phyloP scores from a whole-genome alignment of 108 stramenopile genomes.

The Phaeodactylum tricornutum region DNA sequence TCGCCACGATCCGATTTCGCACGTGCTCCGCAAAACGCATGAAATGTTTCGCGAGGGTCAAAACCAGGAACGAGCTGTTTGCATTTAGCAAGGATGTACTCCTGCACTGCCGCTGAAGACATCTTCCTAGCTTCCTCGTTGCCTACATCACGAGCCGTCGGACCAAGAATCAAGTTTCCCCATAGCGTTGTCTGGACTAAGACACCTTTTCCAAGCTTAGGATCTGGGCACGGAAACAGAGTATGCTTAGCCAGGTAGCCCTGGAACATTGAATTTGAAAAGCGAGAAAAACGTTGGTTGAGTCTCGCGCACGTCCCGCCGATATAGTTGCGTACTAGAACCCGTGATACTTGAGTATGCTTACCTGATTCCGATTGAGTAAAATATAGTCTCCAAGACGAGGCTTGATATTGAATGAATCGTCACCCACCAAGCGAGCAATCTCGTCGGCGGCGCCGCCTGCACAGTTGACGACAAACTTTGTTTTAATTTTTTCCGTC shows the following conservation, averaged over 20 bases:
- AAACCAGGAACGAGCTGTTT: constrained; percentile 52
- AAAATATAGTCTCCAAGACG: constrained; percentile 66
- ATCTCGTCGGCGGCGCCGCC: constrained; percentile 62
- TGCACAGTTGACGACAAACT: constrained; percentile 67
- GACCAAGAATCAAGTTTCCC: constrained; percentile 73
- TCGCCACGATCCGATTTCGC: constrained; percentile 60
- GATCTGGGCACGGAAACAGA: constrained; percentile 76
- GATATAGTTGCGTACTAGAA: background rate
- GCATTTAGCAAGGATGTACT: constrained; percentile 73
- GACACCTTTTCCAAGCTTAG: constrained; percentile 70
- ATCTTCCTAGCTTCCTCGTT: constrained; percentile 35
- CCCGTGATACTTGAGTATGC: background rate
- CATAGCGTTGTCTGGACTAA: constrained; percentile 71
- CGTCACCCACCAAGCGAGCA: constrained; percentile 68
- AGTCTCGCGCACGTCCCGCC: background rate
- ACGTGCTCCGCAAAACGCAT: constrained; percentile 68
- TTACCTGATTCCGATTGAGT: constrained; percentile 53
- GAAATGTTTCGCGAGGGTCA: constrained; percentile 55
- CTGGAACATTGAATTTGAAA: constrained; percentile 4
- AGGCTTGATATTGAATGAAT: constrained; percentile 64
- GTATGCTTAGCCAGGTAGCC: constrained; percentile 54
- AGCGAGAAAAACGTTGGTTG: constrained; percentile 1
- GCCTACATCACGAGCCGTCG: constrained; percentile 64
- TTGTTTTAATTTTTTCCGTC: constrained; percentile 37
- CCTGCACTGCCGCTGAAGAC: constrained; percentile 35